Evolutionary conservation across 768 basidiomycete genomes (phyloP).

Genomic region (Leccinum ochraceum): DNA sequence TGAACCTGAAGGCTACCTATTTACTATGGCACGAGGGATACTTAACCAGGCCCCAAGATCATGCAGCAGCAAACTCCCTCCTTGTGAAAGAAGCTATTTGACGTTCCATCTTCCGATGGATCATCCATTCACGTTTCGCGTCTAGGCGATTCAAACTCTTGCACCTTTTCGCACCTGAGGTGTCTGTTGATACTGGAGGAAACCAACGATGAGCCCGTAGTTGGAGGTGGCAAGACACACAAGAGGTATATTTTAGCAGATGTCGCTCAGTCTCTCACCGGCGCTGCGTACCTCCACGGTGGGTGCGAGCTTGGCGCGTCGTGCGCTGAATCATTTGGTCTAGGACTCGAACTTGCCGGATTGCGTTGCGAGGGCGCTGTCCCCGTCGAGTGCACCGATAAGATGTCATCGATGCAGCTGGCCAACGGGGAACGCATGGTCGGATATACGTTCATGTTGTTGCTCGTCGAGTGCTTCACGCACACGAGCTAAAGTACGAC

Average conservation of each 20-base stretch:
- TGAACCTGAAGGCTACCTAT: conserved; percentile 63
- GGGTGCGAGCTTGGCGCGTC: conserved; percentile 61
- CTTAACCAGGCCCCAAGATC: conserved; percentile 61
- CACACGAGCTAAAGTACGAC: conserved; percentile 70
- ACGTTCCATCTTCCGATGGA: conserved; percentile 59
- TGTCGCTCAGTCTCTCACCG: conserved; percentile 80
- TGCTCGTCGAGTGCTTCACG: conserved; percentile 73
- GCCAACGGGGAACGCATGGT: conserved; percentile 62
- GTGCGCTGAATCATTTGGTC: conserved; percentile 56
- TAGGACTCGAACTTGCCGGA: conserved; percentile 52
- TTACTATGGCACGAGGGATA: conserved; percentile 84
- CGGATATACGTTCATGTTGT: conserved; percentile 65
- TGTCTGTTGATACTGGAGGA: conserved; percentile 26
- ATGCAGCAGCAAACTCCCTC: conserved; percentile 65
- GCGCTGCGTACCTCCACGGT: conserved; percentile 72
- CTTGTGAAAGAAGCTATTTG: conserved; percentile 65
- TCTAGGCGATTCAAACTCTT: conserved; percentile 42
- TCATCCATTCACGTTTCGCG: conserved; percentile 54
- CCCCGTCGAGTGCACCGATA: conserved; percentile 27
- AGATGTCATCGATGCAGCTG: conserved; percentile 54
- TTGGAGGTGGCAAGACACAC: conserved; percentile 27
- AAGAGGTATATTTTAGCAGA: conserved; percentile 68
- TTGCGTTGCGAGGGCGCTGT: conserved; percentile 46
- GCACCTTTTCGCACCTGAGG: conserved; percentile 21
- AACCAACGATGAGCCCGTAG: conserved; percentile 16